Percentiles rank a stretch among this genome's conserved stretches.
Evolutionary conservation across 441 rosid genomes (phyloP).

Genomic region (Erodium moschatum): DNA sequence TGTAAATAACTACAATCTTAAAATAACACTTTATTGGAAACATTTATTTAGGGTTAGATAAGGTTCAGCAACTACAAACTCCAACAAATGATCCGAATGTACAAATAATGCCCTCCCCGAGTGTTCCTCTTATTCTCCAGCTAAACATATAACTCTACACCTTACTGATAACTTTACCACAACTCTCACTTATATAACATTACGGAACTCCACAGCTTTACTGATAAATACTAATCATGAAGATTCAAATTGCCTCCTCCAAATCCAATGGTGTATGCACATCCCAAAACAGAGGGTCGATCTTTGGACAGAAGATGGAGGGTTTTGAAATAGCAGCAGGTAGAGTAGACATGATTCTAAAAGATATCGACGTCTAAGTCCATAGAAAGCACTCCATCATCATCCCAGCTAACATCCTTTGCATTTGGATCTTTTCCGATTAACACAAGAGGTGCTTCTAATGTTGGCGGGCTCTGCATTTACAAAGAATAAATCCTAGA

Average conservation of each 20-base stretch:
- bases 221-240: background rate
- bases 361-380: constrained; percentile 49
- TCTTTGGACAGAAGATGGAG: background rate
- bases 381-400: constrained; percentile 71
- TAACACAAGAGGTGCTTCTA: constrained; percentile 51
- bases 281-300: background rate
- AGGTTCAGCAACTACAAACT: background rate
- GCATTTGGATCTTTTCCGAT: constrained; percentile 47
- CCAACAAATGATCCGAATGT: background rate
- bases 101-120: background rate
- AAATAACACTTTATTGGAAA: background rate
- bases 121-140: background rate
- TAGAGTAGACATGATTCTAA: constrained; percentile 16
- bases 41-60: background rate
- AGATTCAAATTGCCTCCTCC: background rate
- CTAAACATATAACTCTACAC: too few species aligned
- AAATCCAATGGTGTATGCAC: too few species aligned
- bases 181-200: too few species aligned
- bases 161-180: too few species aligned
- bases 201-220: too few species aligned
- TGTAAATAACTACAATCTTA: background rate
- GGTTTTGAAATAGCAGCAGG: too few species aligned
- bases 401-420: constrained; percentile 69
- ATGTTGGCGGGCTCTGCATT: constrained; percentile 68
- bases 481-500: background rate